A percentile compares a stretch with the other conserved stretches of the same genome.
phyloP scores from a whole-genome alignment of 371 early-diverging fungal species.

The Thermomucor indicae-seudaticae region DNA sequence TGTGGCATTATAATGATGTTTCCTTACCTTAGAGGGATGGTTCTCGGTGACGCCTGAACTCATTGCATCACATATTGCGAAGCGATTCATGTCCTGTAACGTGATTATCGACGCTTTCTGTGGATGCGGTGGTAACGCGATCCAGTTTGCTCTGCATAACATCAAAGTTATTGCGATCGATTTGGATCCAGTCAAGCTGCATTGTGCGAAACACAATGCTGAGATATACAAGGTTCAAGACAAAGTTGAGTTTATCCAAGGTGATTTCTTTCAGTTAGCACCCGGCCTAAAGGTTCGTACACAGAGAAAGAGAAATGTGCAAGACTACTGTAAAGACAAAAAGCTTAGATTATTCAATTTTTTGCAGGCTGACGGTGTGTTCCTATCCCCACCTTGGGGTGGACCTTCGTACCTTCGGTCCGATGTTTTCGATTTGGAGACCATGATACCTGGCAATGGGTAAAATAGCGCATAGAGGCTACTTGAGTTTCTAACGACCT shows the following conservation, averaged over 20 bases:
- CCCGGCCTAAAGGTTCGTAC: slow-evolving; percentile 45
- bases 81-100: slow-evolving; percentile 63
- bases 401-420: slow-evolving; percentile 50
- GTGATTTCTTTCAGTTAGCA: slow-evolving; percentile 75
- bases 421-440: slow-evolving; percentile 60
- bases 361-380: slow-evolving; percentile 80
- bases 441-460: slow-evolving; percentile 77
- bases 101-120: slow-evolving; percentile 91
- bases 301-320: neutral
- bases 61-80: slow-evolving; percentile 83
- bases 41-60: slow-evolving; percentile 95
- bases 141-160: slow-evolving; percentile 79
- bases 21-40: slow-evolving; percentile 77
- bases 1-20: neutral
- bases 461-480: too few species aligned
- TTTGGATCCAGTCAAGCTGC: slow-evolving; percentile 75
- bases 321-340: too few species aligned
- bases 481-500: too few species aligned
- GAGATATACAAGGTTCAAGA: slow-evolving; percentile 86
- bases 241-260: slow-evolving; percentile 87
- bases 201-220: slow-evolving; percentile 86
- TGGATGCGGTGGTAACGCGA: slow-evolving; percentile 95
- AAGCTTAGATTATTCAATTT: slow-evolving; percentile 4
- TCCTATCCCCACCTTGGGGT: slow-evolving; percentile 96
- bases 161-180: slow-evolving; percentile 88